phyloP scores from a whole-genome alignment of 345 rosid genomes.

The Syzygium aqueum region DNA sequence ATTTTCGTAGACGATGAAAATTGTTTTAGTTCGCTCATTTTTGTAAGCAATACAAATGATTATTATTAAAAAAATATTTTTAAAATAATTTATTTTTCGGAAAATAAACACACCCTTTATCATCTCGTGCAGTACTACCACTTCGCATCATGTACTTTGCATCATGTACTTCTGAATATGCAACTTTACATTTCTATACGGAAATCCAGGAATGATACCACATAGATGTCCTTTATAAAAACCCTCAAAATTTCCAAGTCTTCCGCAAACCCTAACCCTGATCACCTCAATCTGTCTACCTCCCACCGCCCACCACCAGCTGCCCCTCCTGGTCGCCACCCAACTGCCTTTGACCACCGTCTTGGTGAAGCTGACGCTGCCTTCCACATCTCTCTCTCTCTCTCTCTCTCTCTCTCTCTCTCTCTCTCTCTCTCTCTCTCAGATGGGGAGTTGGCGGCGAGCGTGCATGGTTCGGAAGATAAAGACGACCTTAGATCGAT shows the following conservation, averaged over 20 bases:
- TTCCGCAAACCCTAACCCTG: neutral
- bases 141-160: neutral
- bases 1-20: no score
- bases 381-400: neutral
- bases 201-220: neutral
- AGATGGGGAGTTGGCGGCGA: neutral
- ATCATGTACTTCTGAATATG: neutral
- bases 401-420: neutral
- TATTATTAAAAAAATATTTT: no score
- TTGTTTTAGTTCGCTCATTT: no score
- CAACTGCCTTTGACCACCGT: neutral
- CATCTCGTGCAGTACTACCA: neutral
- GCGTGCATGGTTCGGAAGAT: neutral
- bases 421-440: neutral
- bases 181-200: neutral
- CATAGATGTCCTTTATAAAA: neutral
- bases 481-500: neutral
- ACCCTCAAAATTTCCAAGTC: neutral
- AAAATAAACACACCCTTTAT: neutral
- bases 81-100: no score
- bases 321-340: neutral
- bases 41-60: no score
- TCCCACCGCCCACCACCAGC: neutral
- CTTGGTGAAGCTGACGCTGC: neutral
- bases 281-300: neutral